Evolutionary conservation across 2,329 filamentous ascomycete genomes (phyloP), one percentile per base, ranked within the genome.

Genomic region (Teratosphaeria viscida): DNA sequence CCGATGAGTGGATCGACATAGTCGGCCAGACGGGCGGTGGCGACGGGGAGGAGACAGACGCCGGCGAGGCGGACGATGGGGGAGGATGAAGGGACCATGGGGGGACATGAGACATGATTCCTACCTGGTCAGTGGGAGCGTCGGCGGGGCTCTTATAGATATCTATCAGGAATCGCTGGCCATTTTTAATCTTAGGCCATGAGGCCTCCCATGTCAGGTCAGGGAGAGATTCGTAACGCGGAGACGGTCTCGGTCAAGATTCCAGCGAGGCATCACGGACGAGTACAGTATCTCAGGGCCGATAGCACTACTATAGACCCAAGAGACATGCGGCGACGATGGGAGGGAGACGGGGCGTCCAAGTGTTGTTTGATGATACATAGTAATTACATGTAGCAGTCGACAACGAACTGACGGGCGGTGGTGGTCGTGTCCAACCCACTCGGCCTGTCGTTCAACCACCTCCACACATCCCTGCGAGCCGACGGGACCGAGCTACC

Each of bases 1-100:
- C 54, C 54, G 35, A 55, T 55, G 32, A 56, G 54, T 3, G 54
- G 54, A 27, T 56, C 54, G n/a, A 56, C 54, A 56, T 56, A 56
- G 29, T 56, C 54, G 8, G 54, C 23, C 14, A 56, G 54, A 14
- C 54, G 54, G 26, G 32, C 32, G 8, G 23, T 12, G 5, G 34
- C 16, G 14, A 39, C 10, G 1, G 43, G n/a, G 6, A 23, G 43
- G 8, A 49, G 43, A 49, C 43, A 49, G n/a, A 23, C n/a, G 19
- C 43, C 23, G 23, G n/a, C n/a, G 19, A 49, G 3, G 10, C 16
- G n/a, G 5, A n/a, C 16, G 2, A 19, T 6, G 16, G 23, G n/a
- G 10, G 11, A 49, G 43, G 11, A n/a, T 5, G 43, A 49, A 23
- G 19, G 26, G 6, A 1, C 5, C 43, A 49, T 49, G 1, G 23